Evolutionary conservation across 2,329 filamentous ascomycete species (phyloP), one percentile per base, ranked within the genome.

Genomic region (Phaeosphaeriaceae sp.): DNA sequence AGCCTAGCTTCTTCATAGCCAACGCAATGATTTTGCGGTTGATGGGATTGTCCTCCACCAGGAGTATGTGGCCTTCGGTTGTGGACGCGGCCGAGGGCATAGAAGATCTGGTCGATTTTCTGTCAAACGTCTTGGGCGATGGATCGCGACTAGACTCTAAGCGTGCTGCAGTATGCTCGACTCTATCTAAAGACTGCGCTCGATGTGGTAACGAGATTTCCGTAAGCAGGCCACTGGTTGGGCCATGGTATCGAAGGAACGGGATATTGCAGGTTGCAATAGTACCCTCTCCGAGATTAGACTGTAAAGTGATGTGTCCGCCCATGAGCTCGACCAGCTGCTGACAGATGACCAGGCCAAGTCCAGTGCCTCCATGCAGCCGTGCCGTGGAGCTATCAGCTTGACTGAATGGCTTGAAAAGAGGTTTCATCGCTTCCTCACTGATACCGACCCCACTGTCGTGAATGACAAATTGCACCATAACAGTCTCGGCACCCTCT

Each of bases 251-350:
- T 23, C 18, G 17, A 26, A 13, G 37, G 26, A 51, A 46, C 11
- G 42, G 48, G 15, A 96, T 81, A 1, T 87, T 88, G 75, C 96
- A 96, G 71, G 85, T 90, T 11, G 83, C 82, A 0, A 77, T 84
- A 1, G 83, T 92, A 13, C 88, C 88, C 12, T 83, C 76, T 9
- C 83, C 58, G 0, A 62, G 67, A 6, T 51, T 58, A 29, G 74
- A 73, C 4, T 71, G 66, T 11, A 56, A 26, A 2, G 33, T 39
- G 28, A 76, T 74, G 13, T 72, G 63, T 9, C 73, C 73, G 13
- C 72, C 72, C 46, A 61, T 57, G 32, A 59, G 46, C 43, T 74
- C 68, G 28, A 66, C 68, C 4, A 75, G 63, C 30, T 74, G 70
- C 4, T 66, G 52, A 28, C 68, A 71, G 28, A 75, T 76, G 32